phyloP scores from a whole-genome alignment of 2,329 filamentous ascomycete genomes.

The Pseudocercospora fuligena region DNA sequence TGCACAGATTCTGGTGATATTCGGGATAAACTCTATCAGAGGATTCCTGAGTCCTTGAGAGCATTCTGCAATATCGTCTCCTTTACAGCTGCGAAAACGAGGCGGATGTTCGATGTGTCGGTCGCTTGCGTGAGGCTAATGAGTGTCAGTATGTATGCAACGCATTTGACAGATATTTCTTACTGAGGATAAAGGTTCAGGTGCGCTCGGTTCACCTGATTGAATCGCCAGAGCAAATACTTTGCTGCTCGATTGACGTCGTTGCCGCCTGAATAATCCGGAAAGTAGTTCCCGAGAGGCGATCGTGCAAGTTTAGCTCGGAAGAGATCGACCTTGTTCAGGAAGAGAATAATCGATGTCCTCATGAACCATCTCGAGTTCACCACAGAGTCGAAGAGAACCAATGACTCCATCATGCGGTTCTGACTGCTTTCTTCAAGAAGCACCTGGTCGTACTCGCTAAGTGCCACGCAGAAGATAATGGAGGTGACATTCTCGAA shows the following conservation, averaged over 20 bases:
- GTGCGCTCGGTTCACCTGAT: constrained; percentile 95
- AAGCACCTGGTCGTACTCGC: constrained; percentile 97
- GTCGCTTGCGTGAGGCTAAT: constrained; percentile 93
- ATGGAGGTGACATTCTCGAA: constrained; percentile 99
- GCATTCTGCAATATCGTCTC: constrained; percentile 99
- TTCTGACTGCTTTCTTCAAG: constrained; percentile 99
- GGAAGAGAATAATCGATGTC: constrained; percentile 96
- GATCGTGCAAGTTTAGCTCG: constrained; percentile 90
- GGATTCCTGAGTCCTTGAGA: constrained; percentile 95
- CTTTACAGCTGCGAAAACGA: constrained; percentile 97
- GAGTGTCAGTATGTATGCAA: constrained; percentile 19
- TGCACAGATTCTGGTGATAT: constrained; percentile 18
- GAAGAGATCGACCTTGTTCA: constrained; percentile 99
- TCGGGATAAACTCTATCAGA: constrained; percentile 49
- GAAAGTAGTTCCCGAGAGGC: constrained; percentile 92
- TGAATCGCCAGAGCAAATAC: constrained; percentile 97
- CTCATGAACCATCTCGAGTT: constrained; percentile 99
- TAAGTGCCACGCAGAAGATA: constrained; percentile 97
- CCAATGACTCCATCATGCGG: constrained; percentile 98
- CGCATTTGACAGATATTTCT: constrained; percentile 47
- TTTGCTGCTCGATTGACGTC: constrained; percentile 98
- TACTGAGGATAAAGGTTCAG: constrained; percentile 98
- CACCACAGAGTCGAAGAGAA: constrained; percentile 96
- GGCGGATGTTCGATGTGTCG: constrained; percentile 95
- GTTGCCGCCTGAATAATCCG: constrained; percentile 95